Base-by-base conservation (phyloP, 78 protist species). In the Dictyostelium purpureum region DNA sequence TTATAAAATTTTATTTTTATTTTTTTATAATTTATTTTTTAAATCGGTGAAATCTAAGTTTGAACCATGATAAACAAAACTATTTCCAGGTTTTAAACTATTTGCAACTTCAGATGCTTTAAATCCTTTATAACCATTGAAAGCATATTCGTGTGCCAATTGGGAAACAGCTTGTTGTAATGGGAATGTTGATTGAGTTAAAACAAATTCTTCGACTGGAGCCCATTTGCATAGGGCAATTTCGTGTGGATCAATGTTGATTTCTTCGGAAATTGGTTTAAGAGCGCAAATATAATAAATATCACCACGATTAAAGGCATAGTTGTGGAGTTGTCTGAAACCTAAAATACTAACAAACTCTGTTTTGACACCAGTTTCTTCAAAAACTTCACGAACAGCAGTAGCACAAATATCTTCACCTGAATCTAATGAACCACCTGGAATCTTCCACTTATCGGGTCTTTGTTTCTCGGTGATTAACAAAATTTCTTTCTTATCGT, bases 381-480 rank as follows among this genome's bases (percentile, higher is more conserved):
- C 96, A 1, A 51, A 89, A 3, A 94, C 96, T 49, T 94, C 96
- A 69, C 96, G 88, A 31, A 89, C 69, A 9, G 96, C 95, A 43
- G 96, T 82, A 1, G 9, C 37, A 28, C 94, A 69, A 28, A 94
- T 88, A 45, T 87, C 94, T 28, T 94, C 96, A 5, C 96, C 96
- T 4, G 77, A 9, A 42, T 94, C 96, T 1, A 67, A 42, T 2
- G 85, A 69, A 52, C 96, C 96, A 47, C 96, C 96, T 71, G 96
- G 96, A 54, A 94, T 83, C 88, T 94, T 94, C 96, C 96, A 94
- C 26, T 70, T 65, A 37, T 71, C 76, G 0, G 94, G 94, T 45
- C 94, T 66, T 49, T 90, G 88, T 42, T 90, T 90, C 37, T 90
- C 94, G 4, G 88, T 90, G 37, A 90, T 90, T n/a, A 79, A 70